Evolutionary conservation across 106 monocot species (phyloP), one percentile per base, ranked within the genome.

Genomic region (Apostasia shenzhenica): DNA sequence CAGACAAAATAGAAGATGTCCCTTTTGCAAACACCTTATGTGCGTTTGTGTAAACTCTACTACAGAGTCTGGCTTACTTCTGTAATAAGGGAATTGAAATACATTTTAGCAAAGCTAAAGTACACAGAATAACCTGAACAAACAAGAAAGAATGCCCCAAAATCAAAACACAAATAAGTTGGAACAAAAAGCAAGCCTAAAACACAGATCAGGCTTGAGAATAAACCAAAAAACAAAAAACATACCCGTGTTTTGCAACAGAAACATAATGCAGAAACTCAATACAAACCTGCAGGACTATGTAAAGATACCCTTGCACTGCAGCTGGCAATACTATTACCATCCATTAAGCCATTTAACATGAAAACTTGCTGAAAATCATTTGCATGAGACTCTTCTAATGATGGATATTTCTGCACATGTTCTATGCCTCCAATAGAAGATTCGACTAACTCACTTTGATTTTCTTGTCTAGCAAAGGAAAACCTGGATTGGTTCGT

Each of bases 391-490:
- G 68, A 64, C 14, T 68, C 76, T 45, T 81, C 57, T 41, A 64
- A 4, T 51, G 63, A 56, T 51, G 47, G 61, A 68, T 55, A 14
- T 52, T 13, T 14, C 11, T 74, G 66, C 52, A 59, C 66, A 71
- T 63, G 63, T 3, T 62, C 74, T 41, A 42, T 9, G 53, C 75
- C 70, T 45, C 52, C 41, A 48, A 56, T 52, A 68, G 70, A 71
- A 52, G 55, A 2, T 63, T 74, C 79, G 14, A n/a, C 41, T 38
- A 54, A n/a, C 38, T 54, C 54, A 56, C 54, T 38, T 57, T 81
- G 66, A 79, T 66, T 79, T 62, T 88, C 88, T 43, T 79, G 73
- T 49, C 88, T 84, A 8, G 88, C 84, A 79, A 88, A 88, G 57
- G 84, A 88, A 76, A 88, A 88, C 54, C 75, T 76, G 12, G 75